A percentile compares a stretch with the other conserved stretches of the same genome.
These are phyloP conservation scores for Claviceps cyperi DNA, from an alignment of 2,329 filamentous ascomycete genomes.

Conservation along the genomic window DNA sequence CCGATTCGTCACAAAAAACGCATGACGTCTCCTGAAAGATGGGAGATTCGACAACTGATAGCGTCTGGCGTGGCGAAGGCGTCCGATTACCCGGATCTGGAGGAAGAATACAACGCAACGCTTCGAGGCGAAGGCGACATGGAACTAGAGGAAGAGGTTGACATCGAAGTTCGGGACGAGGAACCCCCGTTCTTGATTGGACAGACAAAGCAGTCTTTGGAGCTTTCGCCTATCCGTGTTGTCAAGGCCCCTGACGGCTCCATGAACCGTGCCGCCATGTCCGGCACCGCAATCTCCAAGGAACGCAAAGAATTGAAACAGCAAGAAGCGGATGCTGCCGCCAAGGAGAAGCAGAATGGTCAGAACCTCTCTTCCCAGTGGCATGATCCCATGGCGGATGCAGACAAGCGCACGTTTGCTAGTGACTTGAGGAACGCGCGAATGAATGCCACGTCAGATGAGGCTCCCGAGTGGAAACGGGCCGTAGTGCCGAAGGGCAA, in stretches of 20 bases:
- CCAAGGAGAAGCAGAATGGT: conserved; percentile 54
- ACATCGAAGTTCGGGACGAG: conserved; percentile 92
- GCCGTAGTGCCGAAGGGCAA: conserved; percentile 60
- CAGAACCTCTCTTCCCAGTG: conserved; percentile 82
- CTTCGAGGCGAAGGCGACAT: conserved; percentile 75
- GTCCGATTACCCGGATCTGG: conserved; percentile 84
- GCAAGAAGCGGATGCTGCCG: conserved; percentile 66
- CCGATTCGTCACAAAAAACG: conserved; percentile 62
- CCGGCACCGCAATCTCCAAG: conserved; percentile 74
- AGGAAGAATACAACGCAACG: conserved; percentile 85
- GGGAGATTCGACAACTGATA: conserved; percentile 95
- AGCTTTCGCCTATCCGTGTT: conserved; percentile 87
- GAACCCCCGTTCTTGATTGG: conserved; percentile 92
- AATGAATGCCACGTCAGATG: conserved; percentile 44
- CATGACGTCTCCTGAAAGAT: conserved; percentile 90
- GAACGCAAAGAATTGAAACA: conserved; percentile 81
- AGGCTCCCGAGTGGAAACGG: conserved; percentile 85
- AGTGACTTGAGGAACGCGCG: conserved; percentile 64
- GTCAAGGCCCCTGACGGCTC: conserved; percentile 98
- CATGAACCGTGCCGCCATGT: conserved; percentile 90
- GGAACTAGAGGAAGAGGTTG: conserved; percentile 89
- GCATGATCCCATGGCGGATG: conserved; percentile 90
- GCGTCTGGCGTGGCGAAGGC: conserved; percentile 88
- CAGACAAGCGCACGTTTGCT: conserved; percentile 77
- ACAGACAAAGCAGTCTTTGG: conserved; percentile 90